A percentile compares a stretch with the other conserved stretches of the same genome.
phyloP scores from a whole-genome alignment of 1,284 basidiomycete species.

The Ganoderma boninense region DNA sequence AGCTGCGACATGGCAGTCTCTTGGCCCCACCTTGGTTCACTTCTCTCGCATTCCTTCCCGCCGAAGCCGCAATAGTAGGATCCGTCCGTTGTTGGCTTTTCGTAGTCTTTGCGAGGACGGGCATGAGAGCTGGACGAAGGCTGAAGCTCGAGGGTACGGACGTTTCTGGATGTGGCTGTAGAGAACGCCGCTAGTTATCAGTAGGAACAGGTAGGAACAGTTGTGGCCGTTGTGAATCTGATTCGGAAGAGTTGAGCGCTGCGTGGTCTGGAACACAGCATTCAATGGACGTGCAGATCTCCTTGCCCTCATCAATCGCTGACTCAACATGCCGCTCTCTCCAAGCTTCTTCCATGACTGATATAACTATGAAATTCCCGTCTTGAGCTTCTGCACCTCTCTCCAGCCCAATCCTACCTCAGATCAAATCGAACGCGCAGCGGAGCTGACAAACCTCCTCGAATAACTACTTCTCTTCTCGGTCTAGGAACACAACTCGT shows the following conservation, averaged over 20 bases:
- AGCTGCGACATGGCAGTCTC: background rate
- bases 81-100: no score
- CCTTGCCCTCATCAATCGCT: background rate
- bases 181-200: background rate
- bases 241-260: no score
- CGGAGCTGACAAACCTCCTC: conserved; percentile 1
- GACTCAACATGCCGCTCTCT: conserved; percentile 1
- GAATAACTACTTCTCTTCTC: background rate
- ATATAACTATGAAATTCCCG: background rate
- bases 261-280: background rate
- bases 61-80: background rate
- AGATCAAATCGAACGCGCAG: background rate
- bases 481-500: background rate
- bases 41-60: background rate
- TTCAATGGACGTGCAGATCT: background rate
- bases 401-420: background rate
- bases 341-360: background rate
- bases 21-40: conserved; percentile 4
- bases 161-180: background rate
- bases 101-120: background rate
- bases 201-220: background rate
- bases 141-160: background rate
- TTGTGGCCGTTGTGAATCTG: background rate
- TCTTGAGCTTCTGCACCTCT: background rate
- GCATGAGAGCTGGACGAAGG: conserved; percentile 10